Evolutionary conservation across 116 monocot species (phyloP), one percentile per base, ranked within the genome.

Genomic region (Thalassia testudinum): DNA sequence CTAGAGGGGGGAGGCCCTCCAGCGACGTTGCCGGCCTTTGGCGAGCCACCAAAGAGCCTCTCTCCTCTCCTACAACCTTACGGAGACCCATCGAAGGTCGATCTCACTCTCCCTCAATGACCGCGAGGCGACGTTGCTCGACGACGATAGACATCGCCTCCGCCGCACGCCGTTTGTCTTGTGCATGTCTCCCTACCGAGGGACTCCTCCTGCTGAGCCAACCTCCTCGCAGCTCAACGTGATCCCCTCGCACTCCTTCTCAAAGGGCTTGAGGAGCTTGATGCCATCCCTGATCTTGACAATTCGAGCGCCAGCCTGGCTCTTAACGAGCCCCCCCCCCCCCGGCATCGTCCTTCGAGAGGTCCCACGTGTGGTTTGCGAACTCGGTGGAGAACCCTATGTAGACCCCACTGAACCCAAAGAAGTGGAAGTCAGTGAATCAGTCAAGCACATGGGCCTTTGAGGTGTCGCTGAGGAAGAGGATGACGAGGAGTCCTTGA

Each of bases 381-480:
- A 92, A 92, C 60, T 85, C 85, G 19, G 68, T 55, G 54, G 79
- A 64, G 72, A 86, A 86, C 8, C 86, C 86, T 11, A 74, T 86
- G 75, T 80, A 86, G 66, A 92, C 10, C 10, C 81, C 86, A 21
- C 47, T 67, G 70, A 76, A 27, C 10, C 83, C 92, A 0, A 79
- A 86, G 49, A 86, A 60, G n/a, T 77, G 75, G 65, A 92, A 86
- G 67, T 92, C 68, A 37, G 86, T 92, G 70, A 92, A 92, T 23
- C 65, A 52, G 17, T 86, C 86, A 1, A 54, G 12, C 25, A 24
- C 61, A 63, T 92, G 86, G 27, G 73, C 92, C 30, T 72, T 92
- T 24, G 86, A 82, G 34, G 92, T 92, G 65, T 92, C 83, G 11
- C 92, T 86, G 11, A 92, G 56, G 77, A 92, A 92, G 61, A 92